Conservation (phyloP, 371 early-diverging fungal species). For the Neoconidiobolus thromboides region DNA sequence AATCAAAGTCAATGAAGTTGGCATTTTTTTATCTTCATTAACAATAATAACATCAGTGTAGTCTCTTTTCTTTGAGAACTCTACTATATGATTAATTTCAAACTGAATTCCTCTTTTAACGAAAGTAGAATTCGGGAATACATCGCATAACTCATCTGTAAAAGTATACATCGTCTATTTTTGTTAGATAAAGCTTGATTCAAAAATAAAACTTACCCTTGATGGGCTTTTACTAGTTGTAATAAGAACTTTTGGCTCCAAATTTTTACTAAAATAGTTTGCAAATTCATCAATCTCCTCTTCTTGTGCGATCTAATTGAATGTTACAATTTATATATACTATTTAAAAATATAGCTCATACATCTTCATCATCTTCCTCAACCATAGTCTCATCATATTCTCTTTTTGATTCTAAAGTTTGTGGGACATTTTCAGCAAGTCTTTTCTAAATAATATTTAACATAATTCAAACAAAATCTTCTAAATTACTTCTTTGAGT, state of each 20-base stretch:
- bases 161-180: conserved; percentile 46
- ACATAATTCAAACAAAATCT: not conserved
- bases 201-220: conserved; percentile 11
- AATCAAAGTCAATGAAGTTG: conserved; percentile 76
- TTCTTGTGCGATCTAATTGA: conserved; percentile 47
- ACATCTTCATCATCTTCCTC: conserved; percentile 54
- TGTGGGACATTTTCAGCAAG: conserved; percentile 75
- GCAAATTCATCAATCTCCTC: conserved; percentile 88
- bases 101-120: conserved; percentile 73
- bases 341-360: not conserved
- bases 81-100: conserved; percentile 74
- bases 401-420: conserved; percentile 83
- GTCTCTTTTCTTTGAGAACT: conserved; percentile 68
- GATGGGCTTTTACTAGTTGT: conserved; percentile 66
- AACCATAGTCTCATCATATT: conserved; percentile 84
- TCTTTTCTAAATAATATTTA: conserved; percentile 34
- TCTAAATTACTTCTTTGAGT: conserved; percentile 41
- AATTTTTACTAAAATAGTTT: conserved; percentile 59
- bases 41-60: conserved; percentile 85
- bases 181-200: conserved; percentile 4
- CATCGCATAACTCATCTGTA: conserved; percentile 68
- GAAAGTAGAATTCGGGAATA: conserved; percentile 84
- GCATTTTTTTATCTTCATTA: conserved; percentile 77
- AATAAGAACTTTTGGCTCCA: conserved; percentile 80
- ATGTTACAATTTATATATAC: not conserved